Evolutionary conservation across 495 filamentous ascomycete species (phyloP).

Genomic region (Penicillium dipodomyicola): DNA sequence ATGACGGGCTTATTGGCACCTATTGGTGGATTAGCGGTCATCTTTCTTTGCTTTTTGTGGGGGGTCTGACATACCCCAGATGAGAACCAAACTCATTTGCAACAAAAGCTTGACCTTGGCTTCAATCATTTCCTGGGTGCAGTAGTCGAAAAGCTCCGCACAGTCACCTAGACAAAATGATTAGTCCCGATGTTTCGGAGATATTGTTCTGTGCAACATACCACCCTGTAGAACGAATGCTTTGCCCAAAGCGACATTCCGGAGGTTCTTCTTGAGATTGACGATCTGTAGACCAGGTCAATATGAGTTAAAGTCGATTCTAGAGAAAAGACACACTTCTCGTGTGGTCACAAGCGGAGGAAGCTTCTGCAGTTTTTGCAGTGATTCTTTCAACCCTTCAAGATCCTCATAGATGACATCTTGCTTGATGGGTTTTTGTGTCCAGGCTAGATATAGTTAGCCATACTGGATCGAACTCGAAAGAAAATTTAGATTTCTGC

Average conservation of each 20-base stretch:
- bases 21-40: slow-evolving; percentile 22
- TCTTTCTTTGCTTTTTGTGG: neutral
- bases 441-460: slow-evolving; percentile 62
- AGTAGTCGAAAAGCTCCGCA: slow-evolving; percentile 97
- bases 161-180: slow-evolving; percentile 63
- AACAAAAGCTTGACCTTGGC: slow-evolving; percentile 64
- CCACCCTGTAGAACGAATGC: slow-evolving; percentile 93
- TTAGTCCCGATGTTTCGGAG: slow-evolving; percentile 2
- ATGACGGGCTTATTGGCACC: slow-evolving; percentile 87
- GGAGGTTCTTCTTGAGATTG: slow-evolving; percentile 69
- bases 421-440: slow-evolving; percentile 87
- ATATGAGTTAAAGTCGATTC: neutral
- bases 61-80: slow-evolving; percentile 23
- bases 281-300: slow-evolving; percentile 56
- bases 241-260: slow-evolving; percentile 86
- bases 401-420: slow-evolving; percentile 75
- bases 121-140: slow-evolving; percentile 81
- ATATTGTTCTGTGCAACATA: slow-evolving; percentile 15
- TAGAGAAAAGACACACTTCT: slow-evolving; percentile 47
- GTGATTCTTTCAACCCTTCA: slow-evolving; percentile 58
- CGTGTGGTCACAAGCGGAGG: slow-evolving; percentile 87
- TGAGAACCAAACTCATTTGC: slow-evolving; percentile 14
- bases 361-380: slow-evolving; percentile 68
- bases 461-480: neutral
- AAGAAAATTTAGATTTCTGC: neutral